These are phyloP conservation scores for Lasiodiplodia hormozganensis DNA, from an alignment of 2,329 filamentous ascomycete species.

Conservation along the genomic window DNA sequence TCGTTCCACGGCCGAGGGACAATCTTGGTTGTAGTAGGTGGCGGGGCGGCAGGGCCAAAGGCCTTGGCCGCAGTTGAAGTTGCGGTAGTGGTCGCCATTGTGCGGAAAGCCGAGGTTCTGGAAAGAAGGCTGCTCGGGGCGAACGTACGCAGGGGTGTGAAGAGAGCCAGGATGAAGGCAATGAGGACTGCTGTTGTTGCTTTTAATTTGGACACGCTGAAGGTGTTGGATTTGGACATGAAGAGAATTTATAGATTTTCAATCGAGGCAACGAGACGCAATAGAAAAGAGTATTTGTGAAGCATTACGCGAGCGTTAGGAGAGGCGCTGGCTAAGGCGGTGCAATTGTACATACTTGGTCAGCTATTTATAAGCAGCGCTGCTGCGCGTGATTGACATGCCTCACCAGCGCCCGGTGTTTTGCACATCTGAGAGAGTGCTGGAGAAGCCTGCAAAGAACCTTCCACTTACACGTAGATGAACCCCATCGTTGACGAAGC, in stretches of 20 bases:
- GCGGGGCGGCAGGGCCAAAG: constrained; percentile 24
- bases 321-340: too few relatives aligned
- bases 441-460: too few relatives aligned
- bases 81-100: constrained; percentile 43
- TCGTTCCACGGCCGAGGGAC: constrained; percentile 73
- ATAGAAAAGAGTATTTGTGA: too few relatives aligned
- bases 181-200: constrained; percentile 43
- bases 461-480: too few relatives aligned
- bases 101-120: constrained; percentile 40
- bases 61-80: constrained; percentile 31
- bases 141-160: constrained; percentile 46
- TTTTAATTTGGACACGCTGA: background rate
- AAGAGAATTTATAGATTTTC: background rate
- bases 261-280: too few relatives aligned
- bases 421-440: too few relatives aligned
- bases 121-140: constrained; percentile 42
- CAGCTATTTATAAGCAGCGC: too few relatives aligned
- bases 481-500: too few relatives aligned
- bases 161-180: constrained; percentile 56
- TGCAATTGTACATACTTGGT: too few relatives aligned
- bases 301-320: too few relatives aligned
- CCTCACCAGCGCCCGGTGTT: too few relatives aligned
- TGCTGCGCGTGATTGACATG: too few relatives aligned
- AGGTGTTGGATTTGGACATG: background rate
- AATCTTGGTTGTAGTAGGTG: constrained; percentile 62